Percentiles rank a stretch among this genome's conserved stretches.
Evolutionary conservation across 2,329 filamentous ascomycete species (phyloP).

Genomic region (Alternaria postmessia): DNA sequence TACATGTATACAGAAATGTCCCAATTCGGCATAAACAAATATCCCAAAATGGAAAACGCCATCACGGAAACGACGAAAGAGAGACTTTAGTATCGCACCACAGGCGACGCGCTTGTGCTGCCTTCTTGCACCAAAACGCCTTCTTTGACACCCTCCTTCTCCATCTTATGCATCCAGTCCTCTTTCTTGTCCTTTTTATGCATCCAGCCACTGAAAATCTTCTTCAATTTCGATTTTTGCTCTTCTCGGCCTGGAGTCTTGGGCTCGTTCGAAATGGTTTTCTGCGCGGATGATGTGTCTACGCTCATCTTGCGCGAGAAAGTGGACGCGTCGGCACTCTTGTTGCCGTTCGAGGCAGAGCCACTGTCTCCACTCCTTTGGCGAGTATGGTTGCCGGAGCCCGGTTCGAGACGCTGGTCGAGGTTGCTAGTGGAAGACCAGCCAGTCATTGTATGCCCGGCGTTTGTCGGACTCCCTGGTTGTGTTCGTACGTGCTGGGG

Average conservation of each 20-base stretch:
- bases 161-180: conserved; percentile 54
- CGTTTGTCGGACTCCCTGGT: conserved; percentile 15
- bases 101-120: conserved; percentile 33
- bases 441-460: conserved; percentile 33
- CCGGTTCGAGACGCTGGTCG: conserved; percentile 26
- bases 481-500: conserved; percentile 19
- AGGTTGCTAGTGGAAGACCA: conserved; percentile 37
- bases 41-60: not conserved
- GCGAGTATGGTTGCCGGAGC: conserved; percentile 25
- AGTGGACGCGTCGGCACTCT: conserved; percentile 38
- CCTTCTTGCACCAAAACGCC: conserved; percentile 49
- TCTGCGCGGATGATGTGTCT: conserved; percentile 24
- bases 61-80: not conserved
- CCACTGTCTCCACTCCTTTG: conserved; percentile 24
- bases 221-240: conserved; percentile 45
- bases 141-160: conserved; percentile 52
- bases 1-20: conserved; percentile 4
- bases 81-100: conserved; percentile 44
- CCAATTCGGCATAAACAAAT: not conserved
- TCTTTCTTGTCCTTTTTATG: conserved; percentile 49
- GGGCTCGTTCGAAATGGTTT: conserved; percentile 22
- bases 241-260: conserved; percentile 35
- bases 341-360: conserved; percentile 29
- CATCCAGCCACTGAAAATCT: conserved; percentile 48
- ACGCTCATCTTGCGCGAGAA: conserved; percentile 47